These are phyloP conservation scores for Gnomoniopsis sp. DNA, from an alignment of 2,329 filamentous ascomycete species.

Conservation along the genomic window DNA sequence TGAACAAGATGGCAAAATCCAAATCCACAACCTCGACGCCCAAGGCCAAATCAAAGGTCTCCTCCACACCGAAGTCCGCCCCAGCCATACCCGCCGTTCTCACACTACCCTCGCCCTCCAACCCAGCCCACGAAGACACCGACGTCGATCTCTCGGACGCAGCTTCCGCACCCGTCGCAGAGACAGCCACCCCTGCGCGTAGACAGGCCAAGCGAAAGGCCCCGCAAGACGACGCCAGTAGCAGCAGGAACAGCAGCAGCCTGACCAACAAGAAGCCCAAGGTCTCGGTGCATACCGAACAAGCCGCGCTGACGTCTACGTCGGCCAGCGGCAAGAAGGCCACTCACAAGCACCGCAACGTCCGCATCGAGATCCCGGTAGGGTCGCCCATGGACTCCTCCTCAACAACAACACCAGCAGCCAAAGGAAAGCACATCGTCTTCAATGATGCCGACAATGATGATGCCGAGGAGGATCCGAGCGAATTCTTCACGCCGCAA, in stretches of 20 bases:
- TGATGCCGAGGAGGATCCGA: slow-evolving; percentile 19
- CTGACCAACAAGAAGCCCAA: slow-evolving; percentile 18
- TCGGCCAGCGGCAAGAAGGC: slow-evolving; percentile 18
- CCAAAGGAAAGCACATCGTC: slow-evolving; percentile 25
- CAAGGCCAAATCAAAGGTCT: slow-evolving; percentile 4
- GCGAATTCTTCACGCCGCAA: slow-evolving; percentile 29
- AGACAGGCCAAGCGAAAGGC: slow-evolving; percentile 14
- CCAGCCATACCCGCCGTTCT: background rate
- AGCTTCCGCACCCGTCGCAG: background rate
- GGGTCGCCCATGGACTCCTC: too few relatives aligned
- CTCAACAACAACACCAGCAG: slow-evolving; percentile 22
- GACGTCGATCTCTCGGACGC: background rate
- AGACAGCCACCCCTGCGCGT: slow-evolving; percentile 7
- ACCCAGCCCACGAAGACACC: background rate
- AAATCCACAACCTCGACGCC: slow-evolving; percentile 5
- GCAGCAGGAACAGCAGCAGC: background rate
- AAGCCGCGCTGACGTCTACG: slow-evolving; percentile 9
- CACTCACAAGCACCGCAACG: slow-evolving; percentile 5
- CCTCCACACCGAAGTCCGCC: background rate
- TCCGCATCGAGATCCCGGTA: slow-evolving; percentile 20
- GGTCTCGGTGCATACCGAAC: slow-evolving; percentile 22
- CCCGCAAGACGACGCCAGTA: background rate
- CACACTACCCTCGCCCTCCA: background rate
- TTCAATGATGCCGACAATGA: slow-evolving; percentile 25
- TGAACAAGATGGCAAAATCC: slow-evolving; percentile 11